A percentile compares a stretch with the other conserved stretches of the same genome.
phyloP scores from a whole-genome alignment of 2,329 filamentous ascomycete genomes.

The Periconia sp. region DNA sequence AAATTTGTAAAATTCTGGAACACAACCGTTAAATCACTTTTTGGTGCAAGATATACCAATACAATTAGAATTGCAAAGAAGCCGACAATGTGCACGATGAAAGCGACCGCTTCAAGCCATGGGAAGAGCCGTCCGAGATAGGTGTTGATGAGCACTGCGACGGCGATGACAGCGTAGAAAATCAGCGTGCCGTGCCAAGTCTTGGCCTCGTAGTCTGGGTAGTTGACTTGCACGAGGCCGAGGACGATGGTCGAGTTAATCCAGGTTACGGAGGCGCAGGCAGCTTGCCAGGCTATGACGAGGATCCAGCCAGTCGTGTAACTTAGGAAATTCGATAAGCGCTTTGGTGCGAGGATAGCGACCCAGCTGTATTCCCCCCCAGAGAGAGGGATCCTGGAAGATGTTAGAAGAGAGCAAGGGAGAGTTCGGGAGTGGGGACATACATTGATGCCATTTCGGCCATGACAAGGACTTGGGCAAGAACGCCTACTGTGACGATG shows the following conservation, averaged over 20 bases:
- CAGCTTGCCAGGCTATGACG: constrained; percentile 11
- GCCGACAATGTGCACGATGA: constrained; percentile 54
- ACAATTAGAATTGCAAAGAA: constrained; percentile 54
- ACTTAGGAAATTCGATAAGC: constrained; percentile 10
- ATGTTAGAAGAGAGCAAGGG: no score
- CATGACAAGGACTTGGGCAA: constrained; percentile 16
- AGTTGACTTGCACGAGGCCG: background rate
- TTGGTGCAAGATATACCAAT: constrained; percentile 25
- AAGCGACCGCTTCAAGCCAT: constrained; percentile 49
- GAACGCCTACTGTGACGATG: constrained; percentile 17
- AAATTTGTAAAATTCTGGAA: constrained; percentile 53
- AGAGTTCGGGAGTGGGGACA: no score
- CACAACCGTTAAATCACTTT: constrained; percentile 41
- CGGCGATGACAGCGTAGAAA: constrained; percentile 46
- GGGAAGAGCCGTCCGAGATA: constrained; percentile 49
- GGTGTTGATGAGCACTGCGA: constrained; percentile 48
- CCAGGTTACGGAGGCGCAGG: background rate
- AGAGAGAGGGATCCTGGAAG: constrained; percentile 48
- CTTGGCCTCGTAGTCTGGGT: constrained; percentile 31
- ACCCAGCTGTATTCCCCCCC: constrained; percentile 63
- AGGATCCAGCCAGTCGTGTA: constrained; percentile 11
- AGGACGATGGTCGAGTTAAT: constrained; percentile 1
- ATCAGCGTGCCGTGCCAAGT: constrained; percentile 56
- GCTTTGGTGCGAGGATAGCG: constrained; percentile 56
- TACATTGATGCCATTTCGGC: constrained; percentile 23